A percentile compares a stretch with the other conserved stretches of the same genome.
These are phyloP conservation scores for Plectosphaerella cucumerina DNA, from an alignment of 2,329 filamentous ascomycete genomes.

Conservation along the genomic window DNA sequence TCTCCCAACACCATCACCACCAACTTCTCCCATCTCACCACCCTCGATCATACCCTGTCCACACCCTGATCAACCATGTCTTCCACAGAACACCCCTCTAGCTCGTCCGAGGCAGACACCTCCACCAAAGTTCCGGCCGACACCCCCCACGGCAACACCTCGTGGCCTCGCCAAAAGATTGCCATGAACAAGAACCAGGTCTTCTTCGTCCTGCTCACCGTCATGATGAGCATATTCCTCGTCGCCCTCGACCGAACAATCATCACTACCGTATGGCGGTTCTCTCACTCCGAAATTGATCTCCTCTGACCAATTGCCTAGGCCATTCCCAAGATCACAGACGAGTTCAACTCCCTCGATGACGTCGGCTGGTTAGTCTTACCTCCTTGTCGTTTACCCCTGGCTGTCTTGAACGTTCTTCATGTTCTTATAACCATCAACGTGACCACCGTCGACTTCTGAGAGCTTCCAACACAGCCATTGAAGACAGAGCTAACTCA, in stretches of 20 bases:
- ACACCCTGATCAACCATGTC: background rate
- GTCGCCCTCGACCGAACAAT: constrained; percentile 55
- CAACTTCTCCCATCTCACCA: background rate
- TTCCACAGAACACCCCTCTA: background rate
- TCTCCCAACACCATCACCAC: background rate
- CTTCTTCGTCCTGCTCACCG: background rate
- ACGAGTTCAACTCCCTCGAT: constrained; percentile 35
- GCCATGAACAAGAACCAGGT: background rate
- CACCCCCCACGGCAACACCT: too few species aligned
- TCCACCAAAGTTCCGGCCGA: background rate
- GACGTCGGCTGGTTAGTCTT: constrained; percentile 49
- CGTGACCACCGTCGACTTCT: too few species aligned
- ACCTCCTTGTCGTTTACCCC: too few species aligned
- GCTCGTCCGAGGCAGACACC: background rate
- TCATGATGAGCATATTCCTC: constrained; percentile 39
- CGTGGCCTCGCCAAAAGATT: background rate
- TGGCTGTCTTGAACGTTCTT: too few species aligned
- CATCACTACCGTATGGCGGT: constrained; percentile 37
- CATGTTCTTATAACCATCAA: too few species aligned
- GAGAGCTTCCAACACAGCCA: too few species aligned
- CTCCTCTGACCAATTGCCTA: background rate
- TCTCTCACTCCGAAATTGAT: background rate
- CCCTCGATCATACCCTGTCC: background rate
- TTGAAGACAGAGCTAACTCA: too few species aligned
- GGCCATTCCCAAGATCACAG: constrained; percentile 38